A percentile compares a stretch with the other conserved stretches of the same genome.
phyloP scores from a whole-genome alignment of 1,139 yeast genomes.

The Yamadazyma diddensiae region DNA sequence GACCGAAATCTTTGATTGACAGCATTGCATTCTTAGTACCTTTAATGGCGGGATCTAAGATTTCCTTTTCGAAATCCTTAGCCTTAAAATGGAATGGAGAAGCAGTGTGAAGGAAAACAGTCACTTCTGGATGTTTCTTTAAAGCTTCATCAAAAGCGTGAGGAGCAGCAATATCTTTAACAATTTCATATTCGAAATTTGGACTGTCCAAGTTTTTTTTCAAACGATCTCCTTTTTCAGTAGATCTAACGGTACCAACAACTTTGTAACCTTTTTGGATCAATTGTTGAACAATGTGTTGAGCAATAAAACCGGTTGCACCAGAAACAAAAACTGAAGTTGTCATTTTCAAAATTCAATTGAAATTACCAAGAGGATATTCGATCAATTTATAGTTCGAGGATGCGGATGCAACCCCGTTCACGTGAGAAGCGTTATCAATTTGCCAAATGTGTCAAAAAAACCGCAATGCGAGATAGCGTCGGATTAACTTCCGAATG shows the following conservation, averaged over 20 bases:
- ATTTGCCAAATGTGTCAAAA: no score
- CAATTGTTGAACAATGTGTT: slow-evolving; percentile 25
- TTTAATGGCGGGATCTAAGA: slow-evolving; percentile 17
- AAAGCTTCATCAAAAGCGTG: slow-evolving; percentile 56
- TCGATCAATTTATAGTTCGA: no score
- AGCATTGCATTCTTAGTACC: slow-evolving; percentile 24
- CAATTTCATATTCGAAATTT: slow-evolving; percentile 44
- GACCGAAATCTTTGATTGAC: slow-evolving; percentile 21
- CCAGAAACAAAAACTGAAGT: slow-evolving; percentile 33
- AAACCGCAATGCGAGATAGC: no score
- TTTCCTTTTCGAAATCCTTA: slow-evolving; percentile 18
- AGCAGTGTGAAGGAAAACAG: slow-evolving; percentile 51
- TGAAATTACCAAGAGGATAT: no score
- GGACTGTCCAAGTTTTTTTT: slow-evolving; percentile 28
- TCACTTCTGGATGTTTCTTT: slow-evolving; percentile 45
- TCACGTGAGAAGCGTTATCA: no score
- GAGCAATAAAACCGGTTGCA: slow-evolving; percentile 37
- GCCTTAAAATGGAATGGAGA: slow-evolving; percentile 22
- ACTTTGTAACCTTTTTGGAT: slow-evolving; percentile 45
- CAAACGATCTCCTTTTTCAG: slow-evolving; percentile 46
- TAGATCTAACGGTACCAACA: slow-evolving; percentile 57
- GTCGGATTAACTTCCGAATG: no score
- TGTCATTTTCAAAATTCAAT: slow-evolving; percentile 6
- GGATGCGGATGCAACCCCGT: no score
- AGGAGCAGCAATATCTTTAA: slow-evolving; percentile 44